Percentiles rank a stretch among this genome's conserved stretches.
These are phyloP conservation scores for Phytophthora brassicae DNA, from an alignment of 352 stramenopile species.

Conservation along the genomic window DNA sequence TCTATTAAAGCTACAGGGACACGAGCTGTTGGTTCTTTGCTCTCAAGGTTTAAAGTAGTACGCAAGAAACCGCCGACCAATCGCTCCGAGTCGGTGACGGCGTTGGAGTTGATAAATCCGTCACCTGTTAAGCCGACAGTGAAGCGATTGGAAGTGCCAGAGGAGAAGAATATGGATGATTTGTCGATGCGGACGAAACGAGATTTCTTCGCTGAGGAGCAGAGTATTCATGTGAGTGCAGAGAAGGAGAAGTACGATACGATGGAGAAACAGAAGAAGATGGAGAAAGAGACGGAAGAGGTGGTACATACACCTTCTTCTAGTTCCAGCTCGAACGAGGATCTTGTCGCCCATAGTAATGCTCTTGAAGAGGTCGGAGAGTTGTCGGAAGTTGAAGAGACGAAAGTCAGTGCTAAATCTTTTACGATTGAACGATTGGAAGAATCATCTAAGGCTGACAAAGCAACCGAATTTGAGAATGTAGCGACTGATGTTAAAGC, in stretches of 20 bases:
- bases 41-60: conserved; percentile 43
- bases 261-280: conserved; percentile 21
- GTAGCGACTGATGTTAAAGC: not conserved
- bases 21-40: conserved; percentile 30
- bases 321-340: conserved; percentile 13
- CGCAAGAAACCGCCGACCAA: conserved; percentile 34
- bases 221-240: conserved; percentile 39
- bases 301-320: conserved; percentile 10
- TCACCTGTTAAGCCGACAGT: conserved; percentile 29
- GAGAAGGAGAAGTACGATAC: conserved; percentile 39
- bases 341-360: conserved; percentile 6
- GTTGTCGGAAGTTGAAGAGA: not conserved
- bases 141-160: conserved; percentile 30
- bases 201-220: conserved; percentile 29
- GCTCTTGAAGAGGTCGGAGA: not conserved
- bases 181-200: conserved; percentile 20
- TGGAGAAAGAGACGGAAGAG: conserved; percentile 19
- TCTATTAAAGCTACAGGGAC: conserved; percentile 30
- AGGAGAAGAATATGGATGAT: conserved; percentile 30
- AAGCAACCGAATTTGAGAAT: not conserved
- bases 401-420: not conserved
- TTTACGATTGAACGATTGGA: not conserved
- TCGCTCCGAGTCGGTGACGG: conserved; percentile 27
- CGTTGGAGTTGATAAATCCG: conserved; percentile 20
- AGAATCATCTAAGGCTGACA: conserved; percentile 1